phyloP scores from a whole-genome alignment of 306 rosid genomes.

The Erythrophleum fordii region DNA sequence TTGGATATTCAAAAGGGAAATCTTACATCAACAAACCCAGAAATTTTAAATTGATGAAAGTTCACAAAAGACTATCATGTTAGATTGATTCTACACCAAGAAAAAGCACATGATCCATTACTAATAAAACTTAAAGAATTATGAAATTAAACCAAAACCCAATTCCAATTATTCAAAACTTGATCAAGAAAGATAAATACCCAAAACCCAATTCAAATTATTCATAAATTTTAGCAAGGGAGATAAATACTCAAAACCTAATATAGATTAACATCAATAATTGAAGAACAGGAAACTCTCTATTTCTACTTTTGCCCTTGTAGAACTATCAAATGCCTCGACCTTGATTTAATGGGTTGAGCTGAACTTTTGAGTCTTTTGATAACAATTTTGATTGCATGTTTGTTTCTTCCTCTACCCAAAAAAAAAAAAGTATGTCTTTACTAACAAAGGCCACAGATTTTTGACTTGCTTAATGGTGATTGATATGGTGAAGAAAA shows the following conservation, averaged over 20 bases:
- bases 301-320: too few relatives aligned
- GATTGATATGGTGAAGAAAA: constrained; percentile 20
- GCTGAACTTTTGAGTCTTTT: constrained; percentile 30
- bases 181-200: background rate
- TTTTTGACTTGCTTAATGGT: constrained; percentile 43
- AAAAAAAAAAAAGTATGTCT: constrained; percentile 12
- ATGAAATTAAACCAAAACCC: background rate
- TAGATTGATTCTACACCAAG: constrained; percentile 4
- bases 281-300: too few relatives aligned
- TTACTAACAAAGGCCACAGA: constrained; percentile 31
- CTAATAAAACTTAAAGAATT: background rate
- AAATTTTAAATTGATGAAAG: background rate
- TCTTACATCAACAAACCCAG: constrained; percentile 10
- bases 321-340: constrained; percentile 12
- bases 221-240: too few relatives aligned
- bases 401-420: constrained; percentile 37
- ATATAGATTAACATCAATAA: too few relatives aligned
- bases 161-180: constrained; percentile 2
- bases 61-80: background rate
- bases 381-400: constrained; percentile 41
- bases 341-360: constrained; percentile 38
- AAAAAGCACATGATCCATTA: constrained; percentile 14
- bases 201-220: constrained; percentile 15
- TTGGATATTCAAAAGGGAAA: background rate
- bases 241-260: too few relatives aligned